Conservation (phyloP, 2,329 filamentous ascomycete genomes). For the Epichloe gansuensis region DNA sequence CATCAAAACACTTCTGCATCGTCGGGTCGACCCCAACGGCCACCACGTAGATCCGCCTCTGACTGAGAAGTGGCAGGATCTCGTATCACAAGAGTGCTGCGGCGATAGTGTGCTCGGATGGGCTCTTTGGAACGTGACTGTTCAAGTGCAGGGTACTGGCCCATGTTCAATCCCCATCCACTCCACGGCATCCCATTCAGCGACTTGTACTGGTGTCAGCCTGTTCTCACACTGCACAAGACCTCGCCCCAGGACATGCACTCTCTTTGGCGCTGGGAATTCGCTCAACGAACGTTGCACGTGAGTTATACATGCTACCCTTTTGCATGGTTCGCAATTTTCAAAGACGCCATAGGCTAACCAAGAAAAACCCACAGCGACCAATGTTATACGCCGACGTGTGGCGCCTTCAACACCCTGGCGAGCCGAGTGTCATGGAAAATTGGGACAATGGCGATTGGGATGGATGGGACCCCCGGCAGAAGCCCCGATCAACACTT, state of each 20-base stretch:
- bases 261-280: conserved; percentile 40
- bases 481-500: conserved; percentile 15
- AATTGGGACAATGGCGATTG: conserved; percentile 23
- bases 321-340: neutral
- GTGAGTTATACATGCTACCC: conserved; percentile 14
- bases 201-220: conserved; percentile 41
- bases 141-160: conserved; percentile 33
- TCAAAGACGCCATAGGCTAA: conserved; percentile 5
- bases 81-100: conserved; percentile 34
- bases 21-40: conserved; percentile 19
- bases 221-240: conserved; percentile 44
- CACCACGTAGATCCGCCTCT: conserved; percentile 30
- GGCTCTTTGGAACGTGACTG: conserved; percentile 32
- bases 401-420: conserved; percentile 25
- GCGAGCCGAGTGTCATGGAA: conserved; percentile 10
- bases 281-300: conserved; percentile 32
- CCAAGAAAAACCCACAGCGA: conserved; percentile 14
- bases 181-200: conserved; percentile 37
- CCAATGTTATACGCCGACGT: conserved; percentile 26
- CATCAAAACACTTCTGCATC: conserved; percentile 31
- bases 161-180: conserved; percentile 47
- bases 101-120: conserved; percentile 40
- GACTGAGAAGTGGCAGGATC: conserved; percentile 33
- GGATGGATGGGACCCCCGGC: conserved; percentile 16
- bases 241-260: conserved; percentile 40